Conservation (phyloP, 2,329 filamentous ascomycete species). For the Colletotrichum sidae region DNA sequence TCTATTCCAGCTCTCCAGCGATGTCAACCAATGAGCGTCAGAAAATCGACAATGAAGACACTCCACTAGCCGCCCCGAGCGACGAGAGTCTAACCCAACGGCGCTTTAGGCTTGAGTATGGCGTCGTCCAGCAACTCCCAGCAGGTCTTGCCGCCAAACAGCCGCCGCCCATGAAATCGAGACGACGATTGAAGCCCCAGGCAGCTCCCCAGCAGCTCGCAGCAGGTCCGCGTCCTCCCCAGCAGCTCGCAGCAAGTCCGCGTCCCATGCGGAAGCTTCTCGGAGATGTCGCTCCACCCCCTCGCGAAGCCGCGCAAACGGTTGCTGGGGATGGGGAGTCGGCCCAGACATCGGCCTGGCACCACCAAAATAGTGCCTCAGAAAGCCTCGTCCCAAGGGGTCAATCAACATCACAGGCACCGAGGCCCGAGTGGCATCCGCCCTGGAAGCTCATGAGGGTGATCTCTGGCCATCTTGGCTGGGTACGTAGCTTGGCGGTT, state of each 20-base stretch:
- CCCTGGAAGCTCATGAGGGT: conserved; percentile 99
- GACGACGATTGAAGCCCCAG: conserved; percentile 43
- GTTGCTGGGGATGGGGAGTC: neutral
- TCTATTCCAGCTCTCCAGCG: conserved; percentile 49
- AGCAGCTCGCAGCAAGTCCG: conserved; percentile 62
- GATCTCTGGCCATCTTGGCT: conserved; percentile 95
- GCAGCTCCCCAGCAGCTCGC: conserved; percentile 57
- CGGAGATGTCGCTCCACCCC: conserved; percentile 40
- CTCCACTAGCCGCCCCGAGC: neutral
- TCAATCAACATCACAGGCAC: conserved; percentile 46
- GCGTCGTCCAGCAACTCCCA: conserved; percentile 80
- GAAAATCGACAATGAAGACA: conserved; percentile 39
- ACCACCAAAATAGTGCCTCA: conserved; percentile 33
- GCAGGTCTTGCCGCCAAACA: conserved; percentile 83
- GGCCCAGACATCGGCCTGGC: neutral
- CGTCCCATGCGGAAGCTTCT: conserved; percentile 48
- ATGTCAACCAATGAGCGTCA: conserved; percentile 48
- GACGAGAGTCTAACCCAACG: conserved; percentile 44
- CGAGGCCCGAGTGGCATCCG: conserved; percentile 93
- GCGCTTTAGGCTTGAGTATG: conserved; percentile 80
- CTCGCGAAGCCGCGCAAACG: no score
- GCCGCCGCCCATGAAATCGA: conserved; percentile 57
- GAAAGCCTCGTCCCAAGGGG: conserved; percentile 47
- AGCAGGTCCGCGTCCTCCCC: conserved; percentile 47
- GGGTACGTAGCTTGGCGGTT: conserved; percentile 89